Conservation (phyloP, 805 yeast genomes). For the Teunomyces atbi region DNA sequence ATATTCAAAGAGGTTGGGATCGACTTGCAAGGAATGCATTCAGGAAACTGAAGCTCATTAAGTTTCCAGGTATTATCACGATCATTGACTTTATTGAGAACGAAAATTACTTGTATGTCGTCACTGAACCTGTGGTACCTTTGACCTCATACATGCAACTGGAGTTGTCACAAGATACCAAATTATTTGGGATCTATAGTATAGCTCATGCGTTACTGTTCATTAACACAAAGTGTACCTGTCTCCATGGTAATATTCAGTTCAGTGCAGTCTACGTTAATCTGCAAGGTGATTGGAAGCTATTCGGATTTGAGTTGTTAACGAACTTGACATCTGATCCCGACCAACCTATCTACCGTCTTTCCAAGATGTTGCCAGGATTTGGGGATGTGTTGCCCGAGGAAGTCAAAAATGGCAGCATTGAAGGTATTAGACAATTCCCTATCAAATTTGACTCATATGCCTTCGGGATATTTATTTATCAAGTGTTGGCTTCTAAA, state of each 20-base stretch:
- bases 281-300: slow-evolving; percentile 73
- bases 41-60: slow-evolving; percentile 51
- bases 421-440: slow-evolving; percentile 33
- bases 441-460: slow-evolving; percentile 61
- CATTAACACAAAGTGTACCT: slow-evolving; percentile 54
- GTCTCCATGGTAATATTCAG: slow-evolving; percentile 64
- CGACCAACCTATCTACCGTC: slow-evolving; percentile 42
- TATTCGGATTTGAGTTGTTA: slow-evolving; percentile 77
- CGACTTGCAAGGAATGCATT: slow-evolving; percentile 36
- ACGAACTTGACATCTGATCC: slow-evolving; percentile 49
- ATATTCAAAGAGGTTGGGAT: slow-evolving; percentile 22
- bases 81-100: slow-evolving; percentile 63
- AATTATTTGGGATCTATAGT: slow-evolving; percentile 55
- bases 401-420: slow-evolving; percentile 47
- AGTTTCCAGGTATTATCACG: slow-evolving; percentile 67
- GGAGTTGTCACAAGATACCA: slow-evolving; percentile 34
- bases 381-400: slow-evolving; percentile 39
- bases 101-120: slow-evolving; percentile 54
- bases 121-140: slow-evolving; percentile 68
- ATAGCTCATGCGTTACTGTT: slow-evolving; percentile 54
- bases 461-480: slow-evolving; percentile 57
- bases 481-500: slow-evolving; percentile 31
- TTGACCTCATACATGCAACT: slow-evolving; percentile 38
- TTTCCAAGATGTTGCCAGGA: slow-evolving; percentile 22
- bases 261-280: slow-evolving; percentile 60